Evolutionary conservation across 305 asterid species (phyloP).

Genomic region (Nicotiana rustica): DNA sequence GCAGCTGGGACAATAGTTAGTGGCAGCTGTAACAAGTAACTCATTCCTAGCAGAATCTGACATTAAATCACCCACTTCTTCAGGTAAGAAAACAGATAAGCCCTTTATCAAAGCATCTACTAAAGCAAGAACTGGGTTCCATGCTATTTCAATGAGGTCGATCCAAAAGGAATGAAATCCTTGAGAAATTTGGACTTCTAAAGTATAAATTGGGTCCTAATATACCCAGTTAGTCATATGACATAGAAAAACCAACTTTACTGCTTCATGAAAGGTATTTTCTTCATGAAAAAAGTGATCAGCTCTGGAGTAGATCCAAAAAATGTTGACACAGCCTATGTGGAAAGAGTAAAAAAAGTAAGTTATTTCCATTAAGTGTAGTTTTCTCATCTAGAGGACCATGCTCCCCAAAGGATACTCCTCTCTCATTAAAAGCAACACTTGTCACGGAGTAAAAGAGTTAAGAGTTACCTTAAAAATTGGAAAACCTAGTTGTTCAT

Average conservation of each 20-base stretch:
- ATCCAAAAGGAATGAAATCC: background rate
- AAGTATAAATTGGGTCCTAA: slow-evolving; percentile 8
- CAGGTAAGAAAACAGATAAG: background rate
- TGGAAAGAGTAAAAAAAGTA: background rate
- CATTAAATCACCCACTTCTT: slow-evolving; percentile 6
- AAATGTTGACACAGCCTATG: background rate
- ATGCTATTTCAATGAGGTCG: background rate
- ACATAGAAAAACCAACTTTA: background rate
- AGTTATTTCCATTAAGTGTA: background rate
- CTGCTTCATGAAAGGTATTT: background rate
- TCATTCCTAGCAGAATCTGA: slow-evolving; percentile 7
- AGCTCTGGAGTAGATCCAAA: background rate
- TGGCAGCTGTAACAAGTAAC: slow-evolving; percentile 16
- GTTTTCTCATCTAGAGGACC: slow-evolving; percentile 28
- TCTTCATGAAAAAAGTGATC: background rate
- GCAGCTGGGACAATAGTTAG: slow-evolving; percentile 18
- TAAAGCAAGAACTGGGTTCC: background rate
- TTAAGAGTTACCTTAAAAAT: slow-evolving; percentile 13
- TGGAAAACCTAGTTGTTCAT: background rate
- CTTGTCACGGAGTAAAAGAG: background rate
- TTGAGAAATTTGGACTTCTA: slow-evolving; percentile 13
- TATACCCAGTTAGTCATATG: background rate
- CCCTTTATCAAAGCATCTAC: background rate
- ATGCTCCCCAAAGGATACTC: slow-evolving; percentile 18
- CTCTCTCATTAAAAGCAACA: slow-evolving; percentile 12